Base-by-base conservation (phyloP, 2,329 filamentous ascomycete genomes). In the Cercospora nicotianae region DNA sequence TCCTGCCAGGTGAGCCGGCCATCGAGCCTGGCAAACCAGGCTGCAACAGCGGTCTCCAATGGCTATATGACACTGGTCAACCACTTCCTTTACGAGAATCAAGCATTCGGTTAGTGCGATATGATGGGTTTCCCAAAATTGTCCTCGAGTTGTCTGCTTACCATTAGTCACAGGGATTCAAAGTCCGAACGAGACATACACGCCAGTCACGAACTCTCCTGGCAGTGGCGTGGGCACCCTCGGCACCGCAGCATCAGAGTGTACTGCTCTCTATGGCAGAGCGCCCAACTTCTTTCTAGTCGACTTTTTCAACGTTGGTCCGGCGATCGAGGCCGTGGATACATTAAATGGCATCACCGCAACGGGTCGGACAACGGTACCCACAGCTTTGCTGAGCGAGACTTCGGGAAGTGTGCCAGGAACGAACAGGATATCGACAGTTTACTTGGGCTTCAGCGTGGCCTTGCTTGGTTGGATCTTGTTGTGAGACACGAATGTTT, bases 61-160 rank as follows among this genome's bases (percentile, higher is more conserved):
- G 70, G 70, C 16, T 72, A 72, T 28, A 83, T 84, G 81, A 81
- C 81, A 64, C 77, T 84, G 39, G 78, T 84, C 67, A 85, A 84
- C 66, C 83, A 85, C 72, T 83, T 83, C 69, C 74, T 84, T 2
- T 80, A 84, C 68, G 71, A 79, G 9, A 77, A 82, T 60, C 71
- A 83, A 31, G 65, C 81, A 0, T 81, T 81, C 6, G 72, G 60
- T 63, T 10, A 33, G 60, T 48, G 28, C n/a, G 18, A 31, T 16
- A 23, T 31, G n/a, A 31, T 51, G 23, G n/a, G n/a, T 26, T 8
- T 3, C 18, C 16, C 45, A 51, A 1, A 13, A 20, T 6, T 23
- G 3, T 51, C 28, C 31, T 13, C 16, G n/a, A 16, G 8, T 8
- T 33, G 26, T 18, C n/a, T 33, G 28, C 39, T 45, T 20, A 63